Percentiles rank a stretch among this genome's conserved stretches.
Evolutionary conservation across 2,329 filamentous ascomycete genomes (phyloP).

Genomic region (Calonectria hongkongensis): DNA sequence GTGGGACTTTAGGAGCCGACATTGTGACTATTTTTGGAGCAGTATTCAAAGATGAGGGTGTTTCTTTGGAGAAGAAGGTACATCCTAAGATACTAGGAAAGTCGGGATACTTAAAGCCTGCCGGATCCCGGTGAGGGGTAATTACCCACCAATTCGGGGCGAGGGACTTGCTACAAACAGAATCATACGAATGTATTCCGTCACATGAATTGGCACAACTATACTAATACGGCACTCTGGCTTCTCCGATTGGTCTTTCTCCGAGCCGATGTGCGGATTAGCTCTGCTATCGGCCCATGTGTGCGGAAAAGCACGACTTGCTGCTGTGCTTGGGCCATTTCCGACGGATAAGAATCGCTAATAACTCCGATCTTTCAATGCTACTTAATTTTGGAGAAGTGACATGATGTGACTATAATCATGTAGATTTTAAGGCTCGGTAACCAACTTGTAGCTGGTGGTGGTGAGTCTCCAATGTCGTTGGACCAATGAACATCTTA

Average conservation of each 20-base stretch:
- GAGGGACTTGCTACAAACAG: neutral
- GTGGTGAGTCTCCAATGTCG: neutral
- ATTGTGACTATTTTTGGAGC: conserved; percentile 29
- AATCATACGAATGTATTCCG: neutral
- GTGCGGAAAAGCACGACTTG: conserved; percentile 11
- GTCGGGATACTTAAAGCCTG: conserved; percentile 47
- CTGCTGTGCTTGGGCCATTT: neutral
- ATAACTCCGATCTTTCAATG: too few relatives aligned
- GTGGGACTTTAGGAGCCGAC: conserved; percentile 46
- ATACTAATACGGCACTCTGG: neutral
- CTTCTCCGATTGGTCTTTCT: neutral
- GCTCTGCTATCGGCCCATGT: neutral
- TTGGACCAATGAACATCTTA: neutral
- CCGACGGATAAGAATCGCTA: conserved; percentile 8
- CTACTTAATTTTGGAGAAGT: too few relatives aligned
- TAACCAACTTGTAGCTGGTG: neutral
- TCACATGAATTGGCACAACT: neutral
- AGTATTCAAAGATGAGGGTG: neutral
- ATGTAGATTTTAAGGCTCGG: too few relatives aligned
- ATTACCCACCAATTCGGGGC: neutral
- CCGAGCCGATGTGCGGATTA: neutral
- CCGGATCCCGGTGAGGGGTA: neutral
- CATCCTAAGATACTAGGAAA: conserved; percentile 10
- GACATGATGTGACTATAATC: too few relatives aligned
- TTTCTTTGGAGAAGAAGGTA: conserved; percentile 1